Evolutionary conservation across 495 filamentous ascomycete genomes (phyloP).

Genomic region (Hyaloscypha bicolor): DNA sequence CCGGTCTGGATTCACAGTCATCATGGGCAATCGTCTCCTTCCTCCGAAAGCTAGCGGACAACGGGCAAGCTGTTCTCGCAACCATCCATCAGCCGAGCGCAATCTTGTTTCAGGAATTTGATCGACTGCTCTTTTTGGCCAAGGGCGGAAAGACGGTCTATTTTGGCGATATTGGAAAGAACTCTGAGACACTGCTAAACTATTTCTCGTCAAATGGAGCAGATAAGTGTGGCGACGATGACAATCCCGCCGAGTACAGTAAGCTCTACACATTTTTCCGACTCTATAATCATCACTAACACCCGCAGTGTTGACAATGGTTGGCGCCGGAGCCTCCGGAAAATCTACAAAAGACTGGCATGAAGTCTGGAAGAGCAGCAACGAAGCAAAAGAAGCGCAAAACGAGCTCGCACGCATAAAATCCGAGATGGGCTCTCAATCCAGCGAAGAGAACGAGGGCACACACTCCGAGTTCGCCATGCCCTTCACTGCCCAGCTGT

Average conservation of each 20-base stretch:
- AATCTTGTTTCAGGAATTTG: slow-evolving; percentile 89
- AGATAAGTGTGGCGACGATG: slow-evolving; percentile 67
- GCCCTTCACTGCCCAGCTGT: slow-evolving; percentile 56
- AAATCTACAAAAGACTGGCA: slow-evolving; percentile 68
- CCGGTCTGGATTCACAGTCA: slow-evolving; percentile 60
- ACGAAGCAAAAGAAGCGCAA: slow-evolving; percentile 65
- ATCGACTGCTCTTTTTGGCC: slow-evolving; percentile 75
- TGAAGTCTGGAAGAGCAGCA: slow-evolving; percentile 71
- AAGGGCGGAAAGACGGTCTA: slow-evolving; percentile 80
- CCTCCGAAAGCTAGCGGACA: slow-evolving; percentile 78
- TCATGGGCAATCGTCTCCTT: slow-evolving; percentile 83
- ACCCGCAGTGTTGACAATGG: slow-evolving; percentile 27
- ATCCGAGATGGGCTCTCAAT: slow-evolving; percentile 44
- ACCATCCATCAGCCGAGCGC: slow-evolving; percentile 94
- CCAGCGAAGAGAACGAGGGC: slow-evolving; percentile 18
- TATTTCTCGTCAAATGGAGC: slow-evolving; percentile 81
- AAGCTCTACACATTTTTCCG: slow-evolving; percentile 21
- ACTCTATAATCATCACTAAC: not conserved
- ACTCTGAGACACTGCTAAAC: slow-evolving; percentile 60
- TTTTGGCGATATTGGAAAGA: slow-evolving; percentile 75
- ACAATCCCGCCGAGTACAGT: slow-evolving; percentile 57
- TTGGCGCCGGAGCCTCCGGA: slow-evolving; percentile 30
- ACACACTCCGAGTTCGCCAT: slow-evolving; percentile 49
- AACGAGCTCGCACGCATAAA: slow-evolving; percentile 74
- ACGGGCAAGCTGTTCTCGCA: slow-evolving; percentile 84